Evolutionary conservation across 139 green algal genomes (phyloP).

Genomic region (Micractinium conductrix): DNA sequence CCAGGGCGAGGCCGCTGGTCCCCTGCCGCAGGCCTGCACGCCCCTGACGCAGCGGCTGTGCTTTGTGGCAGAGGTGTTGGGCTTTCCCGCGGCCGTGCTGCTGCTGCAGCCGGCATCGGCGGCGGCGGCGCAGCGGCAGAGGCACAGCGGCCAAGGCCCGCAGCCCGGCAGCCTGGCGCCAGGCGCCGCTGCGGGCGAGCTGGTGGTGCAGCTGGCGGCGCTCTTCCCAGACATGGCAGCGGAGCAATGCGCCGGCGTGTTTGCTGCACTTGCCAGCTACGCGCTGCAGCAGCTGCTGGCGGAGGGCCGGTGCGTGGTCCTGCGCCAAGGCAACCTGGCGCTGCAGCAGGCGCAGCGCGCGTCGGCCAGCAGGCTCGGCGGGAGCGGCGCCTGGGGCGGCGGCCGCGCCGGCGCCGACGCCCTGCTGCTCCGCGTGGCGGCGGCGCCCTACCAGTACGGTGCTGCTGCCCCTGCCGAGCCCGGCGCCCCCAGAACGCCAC

Average conservation of each 20-base stretch:
- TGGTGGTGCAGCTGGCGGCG: slow-evolving; percentile 22
- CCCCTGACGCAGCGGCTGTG: not conserved
- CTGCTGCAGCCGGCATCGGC: not conserved
- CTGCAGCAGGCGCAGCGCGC: not conserved
- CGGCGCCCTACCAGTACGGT: too few species aligned
- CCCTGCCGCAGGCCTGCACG: not conserved
- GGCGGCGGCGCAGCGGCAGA: not conserved
- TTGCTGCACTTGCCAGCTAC: slow-evolving; percentile 10
- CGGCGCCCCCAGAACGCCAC: not conserved
- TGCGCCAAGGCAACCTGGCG: slow-evolving; percentile 11
- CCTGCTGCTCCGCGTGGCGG: not conserved
- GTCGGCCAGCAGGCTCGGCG: not conserved
- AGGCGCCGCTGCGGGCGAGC: not conserved
- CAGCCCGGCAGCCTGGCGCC: not conserved
- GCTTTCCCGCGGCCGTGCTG: slow-evolving; percentile 22
- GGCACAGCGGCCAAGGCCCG: not conserved
- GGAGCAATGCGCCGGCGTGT: not conserved
- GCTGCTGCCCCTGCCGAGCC: too few species aligned
- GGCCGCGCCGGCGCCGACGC: not conserved
- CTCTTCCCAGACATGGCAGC: slow-evolving; percentile 30
- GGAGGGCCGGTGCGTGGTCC: not conserved
- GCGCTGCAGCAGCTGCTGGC: slow-evolving; percentile 16
- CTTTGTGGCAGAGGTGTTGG: slow-evolving; percentile 36
- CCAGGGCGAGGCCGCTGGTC: too few species aligned
- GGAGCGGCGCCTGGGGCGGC: not conserved